These are phyloP conservation scores for Periconia digitata DNA, from an alignment of 2,329 filamentous ascomycete genomes.

Conservation along the genomic window DNA sequence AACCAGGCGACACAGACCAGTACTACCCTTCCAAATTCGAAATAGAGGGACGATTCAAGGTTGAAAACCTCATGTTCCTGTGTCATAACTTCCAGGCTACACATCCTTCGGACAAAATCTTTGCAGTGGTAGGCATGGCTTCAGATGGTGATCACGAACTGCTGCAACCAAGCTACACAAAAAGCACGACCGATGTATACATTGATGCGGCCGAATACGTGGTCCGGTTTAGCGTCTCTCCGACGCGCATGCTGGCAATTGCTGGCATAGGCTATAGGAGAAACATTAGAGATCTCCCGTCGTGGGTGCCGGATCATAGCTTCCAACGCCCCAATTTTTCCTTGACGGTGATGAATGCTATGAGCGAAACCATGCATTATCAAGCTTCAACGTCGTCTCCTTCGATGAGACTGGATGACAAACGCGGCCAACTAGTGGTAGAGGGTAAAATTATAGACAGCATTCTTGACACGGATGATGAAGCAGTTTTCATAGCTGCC, in stretches of 20 bases:
- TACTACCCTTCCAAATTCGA: not conserved
- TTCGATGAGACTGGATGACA: not conserved
- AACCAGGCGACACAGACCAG: not conserved
- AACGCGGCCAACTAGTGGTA: not conserved
- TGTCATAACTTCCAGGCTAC: not conserved
- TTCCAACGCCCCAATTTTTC: not conserved
- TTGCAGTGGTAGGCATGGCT: not conserved
- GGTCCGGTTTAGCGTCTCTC: not conserved
- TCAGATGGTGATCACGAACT: not conserved
- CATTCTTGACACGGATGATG: not conserved
- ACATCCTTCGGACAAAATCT: not conserved
- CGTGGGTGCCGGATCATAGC: conserved; percentile 1
- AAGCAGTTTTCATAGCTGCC: not conserved
- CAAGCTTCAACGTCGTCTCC: not conserved
- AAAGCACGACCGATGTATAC: not conserved
- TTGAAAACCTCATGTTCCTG: not conserved
- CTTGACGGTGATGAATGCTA: not conserved
- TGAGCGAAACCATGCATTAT: not conserved
- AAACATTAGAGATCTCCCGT: not conserved
- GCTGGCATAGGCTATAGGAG: not conserved
- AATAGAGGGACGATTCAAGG: not conserved
- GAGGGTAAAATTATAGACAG: not conserved
- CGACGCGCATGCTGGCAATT: not conserved
- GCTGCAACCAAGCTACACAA: not conserved
- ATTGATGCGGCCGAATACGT: not conserved